Conservation (phyloP, 2,329 filamentous ascomycete genomes). For the Colletotrichum abscissum region DNA sequence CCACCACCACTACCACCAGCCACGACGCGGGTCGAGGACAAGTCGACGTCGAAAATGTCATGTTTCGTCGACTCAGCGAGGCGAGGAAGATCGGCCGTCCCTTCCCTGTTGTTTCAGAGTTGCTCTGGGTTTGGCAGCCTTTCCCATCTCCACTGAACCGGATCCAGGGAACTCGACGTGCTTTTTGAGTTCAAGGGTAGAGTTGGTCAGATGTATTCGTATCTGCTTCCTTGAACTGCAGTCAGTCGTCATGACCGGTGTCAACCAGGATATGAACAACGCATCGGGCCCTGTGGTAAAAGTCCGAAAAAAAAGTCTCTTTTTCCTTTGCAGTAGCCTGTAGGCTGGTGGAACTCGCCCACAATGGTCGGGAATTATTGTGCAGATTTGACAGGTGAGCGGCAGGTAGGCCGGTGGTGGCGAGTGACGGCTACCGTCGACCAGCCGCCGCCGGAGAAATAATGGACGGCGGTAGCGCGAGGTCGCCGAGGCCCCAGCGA, state of each 20-base stretch:
- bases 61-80: conserved; percentile 35
- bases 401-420: conserved; percentile 13
- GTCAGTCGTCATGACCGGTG: conserved; percentile 10
- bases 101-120: conserved; percentile 34
- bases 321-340: conserved; percentile 10
- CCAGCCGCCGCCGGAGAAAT: conserved; percentile 17
- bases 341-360: conserved; percentile 22
- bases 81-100: conserved; percentile 31
- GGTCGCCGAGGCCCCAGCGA: conserved; percentile 8
- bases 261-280: background rate
- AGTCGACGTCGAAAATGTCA: conserved; percentile 33
- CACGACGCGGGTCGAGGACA: conserved; percentile 13
- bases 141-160: conserved; percentile 16
- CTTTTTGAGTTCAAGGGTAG: background rate
- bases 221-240: background rate
- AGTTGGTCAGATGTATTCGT: conserved; percentile 8
- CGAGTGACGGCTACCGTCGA: conserved; percentile 7
- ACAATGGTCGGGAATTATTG: conserved; percentile 27
- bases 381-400: conserved; percentile 32
- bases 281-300: background rate
- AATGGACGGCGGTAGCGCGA: conserved; percentile 10
- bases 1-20: background rate
- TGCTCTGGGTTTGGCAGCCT: conserved; percentile 23
- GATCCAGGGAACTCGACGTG: conserved; percentile 25
- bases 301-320: conserved; percentile 12